phyloP scores from a whole-genome alignment of 2,329 filamentous ascomycete species.

The Colletotrichum gloeosporioides region DNA sequence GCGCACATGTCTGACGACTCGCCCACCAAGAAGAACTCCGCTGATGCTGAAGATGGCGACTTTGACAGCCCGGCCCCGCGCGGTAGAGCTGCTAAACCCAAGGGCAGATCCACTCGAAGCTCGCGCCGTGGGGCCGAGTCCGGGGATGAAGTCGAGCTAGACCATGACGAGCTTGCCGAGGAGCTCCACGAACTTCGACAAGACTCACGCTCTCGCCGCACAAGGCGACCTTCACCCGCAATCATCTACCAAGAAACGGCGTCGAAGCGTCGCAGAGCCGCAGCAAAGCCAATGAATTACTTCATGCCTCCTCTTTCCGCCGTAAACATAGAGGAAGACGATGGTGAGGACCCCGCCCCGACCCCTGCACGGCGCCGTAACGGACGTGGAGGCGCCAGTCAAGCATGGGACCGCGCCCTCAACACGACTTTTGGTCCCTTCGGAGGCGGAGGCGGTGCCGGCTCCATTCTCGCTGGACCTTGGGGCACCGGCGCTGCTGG shows the following conservation, averaged over 20 bases:
- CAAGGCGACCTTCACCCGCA: conserved; percentile 57
- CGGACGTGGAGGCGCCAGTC: conserved; percentile 63
- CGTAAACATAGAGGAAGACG: conserved; percentile 73
- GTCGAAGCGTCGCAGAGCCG: conserved; percentile 56
- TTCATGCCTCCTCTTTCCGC: conserved; percentile 75
- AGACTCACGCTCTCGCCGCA: conserved; percentile 57
- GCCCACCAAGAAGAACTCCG: conserved; percentile 37
- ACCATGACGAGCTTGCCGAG: conserved; percentile 69
- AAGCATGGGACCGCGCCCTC: conserved; percentile 77
- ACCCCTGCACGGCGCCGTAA: conserved; percentile 73
- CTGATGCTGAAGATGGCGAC: conserved; percentile 46
- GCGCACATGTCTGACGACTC: conserved; percentile 44
- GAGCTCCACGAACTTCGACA: conserved; percentile 68
- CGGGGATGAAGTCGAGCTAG: conserved; percentile 61
- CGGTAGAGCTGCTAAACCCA: conserved; percentile 47
- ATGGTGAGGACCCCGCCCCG: conserved; percentile 69
- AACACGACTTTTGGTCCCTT: conserved; percentile 94
- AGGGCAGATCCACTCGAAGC: conserved; percentile 48
- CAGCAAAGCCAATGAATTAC: conserved; percentile 79
- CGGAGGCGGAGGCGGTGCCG: conserved; percentile 75
- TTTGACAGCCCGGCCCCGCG: conserved; percentile 55
- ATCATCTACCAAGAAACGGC: conserved; percentile 64
- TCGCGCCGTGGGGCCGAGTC: conserved; percentile 58
- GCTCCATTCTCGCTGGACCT: conserved; percentile 75
- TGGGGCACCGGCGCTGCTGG: conserved; percentile 77